phyloP scores from a whole-genome alignment of 129 eudicot species.

The Flaveria brownii region DNA sequence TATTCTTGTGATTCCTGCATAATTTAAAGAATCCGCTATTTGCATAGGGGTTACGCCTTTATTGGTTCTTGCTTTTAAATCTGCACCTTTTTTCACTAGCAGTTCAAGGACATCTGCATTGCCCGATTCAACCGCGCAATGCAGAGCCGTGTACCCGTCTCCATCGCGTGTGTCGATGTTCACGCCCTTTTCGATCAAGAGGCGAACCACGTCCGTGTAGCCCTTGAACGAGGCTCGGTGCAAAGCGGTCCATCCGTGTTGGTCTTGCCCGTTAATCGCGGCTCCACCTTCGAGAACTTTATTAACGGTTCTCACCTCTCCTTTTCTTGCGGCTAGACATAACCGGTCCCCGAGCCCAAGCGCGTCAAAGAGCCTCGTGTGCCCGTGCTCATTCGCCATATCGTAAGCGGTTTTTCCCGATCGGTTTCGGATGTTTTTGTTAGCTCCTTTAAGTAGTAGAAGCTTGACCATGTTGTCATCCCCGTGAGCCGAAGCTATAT shows the following conservation, averaged over 20 bases:
- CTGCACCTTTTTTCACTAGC: constrained; percentile 70
- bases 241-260: constrained; percentile 73
- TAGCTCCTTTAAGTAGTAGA: constrained; percentile 66
- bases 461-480: constrained; percentile 73
- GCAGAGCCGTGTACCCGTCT: constrained; percentile 80
- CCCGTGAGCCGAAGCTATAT: constrained; percentile 60
- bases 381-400: constrained; percentile 72
- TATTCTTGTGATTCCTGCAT: constrained; percentile 60
- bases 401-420: constrained; percentile 62
- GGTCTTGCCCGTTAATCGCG: constrained; percentile 62
- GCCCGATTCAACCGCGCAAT: constrained; percentile 76
- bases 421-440: constrained; percentile 59
- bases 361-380: constrained; percentile 59
- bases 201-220: constrained; percentile 44
- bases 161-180: constrained; percentile 60
- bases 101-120: constrained; percentile 65
- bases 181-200: constrained; percentile 57
- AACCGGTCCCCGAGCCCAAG: constrained; percentile 62
- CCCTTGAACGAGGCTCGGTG: constrained; percentile 81
- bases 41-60: constrained; percentile 64
- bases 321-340: constrained; percentile 65
- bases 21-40: constrained; percentile 62
- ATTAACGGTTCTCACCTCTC: constrained; percentile 54
- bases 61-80: constrained; percentile 60
- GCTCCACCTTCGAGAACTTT: constrained; percentile 68